Evolutionary conservation across 1,284 basidiomycete genomes (phyloP), one percentile per base, ranked within the genome.

Genomic region (Porogramme epimiltina): DNA sequence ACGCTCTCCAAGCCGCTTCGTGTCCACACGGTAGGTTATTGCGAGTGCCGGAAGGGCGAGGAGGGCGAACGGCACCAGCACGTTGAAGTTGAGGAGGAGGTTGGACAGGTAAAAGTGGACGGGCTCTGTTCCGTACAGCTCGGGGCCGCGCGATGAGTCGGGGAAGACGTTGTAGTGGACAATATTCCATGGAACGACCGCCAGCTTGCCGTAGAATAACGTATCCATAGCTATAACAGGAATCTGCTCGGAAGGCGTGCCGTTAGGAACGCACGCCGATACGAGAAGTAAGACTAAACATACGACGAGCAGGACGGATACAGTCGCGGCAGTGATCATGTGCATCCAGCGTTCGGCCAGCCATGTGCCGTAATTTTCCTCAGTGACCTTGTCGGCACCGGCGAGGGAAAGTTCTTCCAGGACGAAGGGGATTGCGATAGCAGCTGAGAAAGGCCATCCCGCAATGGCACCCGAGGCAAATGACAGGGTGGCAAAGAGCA

Each of bases 361-460:
- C 89, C 92, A 92, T 10, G 71, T 68, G n/a, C 53, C 52, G 16
- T 71, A 75, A 20, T 71, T 67, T 26, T 76, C 71, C 0, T 82
- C 69, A 2, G 79, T 68, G n/a, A 93, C 83, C 39, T 77, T 75
- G 64, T 95, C 92, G 5, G 80, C 83, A 13, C 89, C 88, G 42
- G 76, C 80, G 13, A 97, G 65, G 65, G 95, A 89, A 16, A 98
- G 74, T 69, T 98, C 93, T 68, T 99, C 97, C 50, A 93, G 67
- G 3, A 97, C 85, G 62, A 96, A 97, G 0, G 97, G 97, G 13
- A 96, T 69, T 0, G 92, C 84, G 4, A 98, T 77, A 0, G 92
- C 85, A 3, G 95, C 78, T 10, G 91, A 81, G 68, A 98, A 99
- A 1, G 97, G 97, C 97, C 97, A 99, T 16, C 96, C 97, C 31